Evolutionary conservation across 495 filamentous ascomycete genomes (phyloP).

Genomic region (Cairneyella variabilis): DNA sequence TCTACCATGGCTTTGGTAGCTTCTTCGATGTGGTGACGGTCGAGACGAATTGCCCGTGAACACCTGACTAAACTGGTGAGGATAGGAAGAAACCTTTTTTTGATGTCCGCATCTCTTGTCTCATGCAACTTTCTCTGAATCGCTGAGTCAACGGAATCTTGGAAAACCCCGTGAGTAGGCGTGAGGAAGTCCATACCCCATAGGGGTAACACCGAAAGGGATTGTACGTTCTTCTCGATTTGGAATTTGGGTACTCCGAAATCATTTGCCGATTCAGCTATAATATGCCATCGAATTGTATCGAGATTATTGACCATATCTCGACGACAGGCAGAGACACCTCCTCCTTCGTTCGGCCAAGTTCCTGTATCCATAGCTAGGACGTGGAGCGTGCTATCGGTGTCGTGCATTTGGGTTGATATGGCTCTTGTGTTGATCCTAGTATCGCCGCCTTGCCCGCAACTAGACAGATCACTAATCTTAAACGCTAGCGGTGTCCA

Average conservation of each 20-base stretch:
- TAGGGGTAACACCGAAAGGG: conserved; percentile 57
- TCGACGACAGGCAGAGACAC: conserved; percentile 61
- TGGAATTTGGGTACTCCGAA: conserved; percentile 62
- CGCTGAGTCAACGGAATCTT: conserved; percentile 56
- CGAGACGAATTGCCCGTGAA: conserved; percentile 46
- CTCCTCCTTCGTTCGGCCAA: conserved; percentile 63
- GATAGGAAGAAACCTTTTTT: conserved; percentile 58
- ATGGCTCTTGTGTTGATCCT: conserved; percentile 38
- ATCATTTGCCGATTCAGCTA: conserved; percentile 62
- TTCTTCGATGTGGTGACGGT: conserved; percentile 47
- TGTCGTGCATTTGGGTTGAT: conserved; percentile 41
- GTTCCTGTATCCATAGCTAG: conserved; percentile 60
- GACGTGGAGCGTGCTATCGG: conserved; percentile 51
- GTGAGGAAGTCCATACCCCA: conserved; percentile 63
- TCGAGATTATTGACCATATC: conserved; percentile 61
- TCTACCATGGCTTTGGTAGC: conserved; percentile 55
- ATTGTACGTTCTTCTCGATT: conserved; percentile 61
- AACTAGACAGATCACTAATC: conserved; percentile 57
- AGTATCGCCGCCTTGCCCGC: conserved; percentile 56
- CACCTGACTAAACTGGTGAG: conserved; percentile 54
- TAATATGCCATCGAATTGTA: conserved; percentile 61
- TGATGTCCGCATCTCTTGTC: conserved; percentile 51
- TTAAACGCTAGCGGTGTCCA: conserved; percentile 59
- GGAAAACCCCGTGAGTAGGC: conserved; percentile 57
- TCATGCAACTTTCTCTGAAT: conserved; percentile 49